Evolutionary conservation across 2,329 filamentous ascomycete genomes (phyloP), one percentile per base, ranked within the genome.

Genomic region (Berkeleyomyces basicola): DNA sequence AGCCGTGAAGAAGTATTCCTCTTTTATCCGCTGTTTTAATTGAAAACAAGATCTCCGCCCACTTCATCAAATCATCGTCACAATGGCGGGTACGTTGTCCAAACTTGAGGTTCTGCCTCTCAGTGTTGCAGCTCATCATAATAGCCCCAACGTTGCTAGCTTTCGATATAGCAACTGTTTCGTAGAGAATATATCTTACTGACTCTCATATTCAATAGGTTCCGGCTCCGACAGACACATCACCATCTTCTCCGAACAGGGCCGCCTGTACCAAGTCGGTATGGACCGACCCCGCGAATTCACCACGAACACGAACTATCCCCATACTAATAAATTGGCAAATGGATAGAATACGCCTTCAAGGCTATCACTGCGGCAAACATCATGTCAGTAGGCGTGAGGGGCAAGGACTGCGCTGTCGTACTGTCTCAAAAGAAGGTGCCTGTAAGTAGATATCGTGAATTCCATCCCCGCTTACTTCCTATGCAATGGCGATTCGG

Each of bases 351-450:
- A 82, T 99, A 99, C 92, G 93, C 93, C 70, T 99, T 99, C 85
- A 99, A 99, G 80, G 93, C 93, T 65, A 99, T 99, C 77, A 99
- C 93, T 69, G 92, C 93, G 66, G 93, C 93, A 69, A 97, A 97
- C 77, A 97, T 99, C 79, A 99, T 95, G 81, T 93, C 93, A 66
- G 83, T 99, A 74, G 93, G 93, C 70, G 84, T 99, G 69, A 83
- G 90, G 72, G 93, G 93, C 75, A 99, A 99, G 82, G 84, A 93
- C 78, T 97, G 92, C 71, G 93, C 93, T 42, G 93, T 99, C 53
- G 89, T 99, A 61, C 79, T 99, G 73, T 97, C 93, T 66, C 93
- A 99, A 78, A 99, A 99, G 85, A 99, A 99, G 79, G 93, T 99
- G 69, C 92, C 93, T 65, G 92, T 96, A 87, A 68, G 91, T 78